Percentiles rank a stretch among this genome's conserved stretches.
These are phyloP conservation scores for Nicotiana benthamiana DNA, from an alignment of 257 asterid genomes.

Conservation along the genomic window DNA sequence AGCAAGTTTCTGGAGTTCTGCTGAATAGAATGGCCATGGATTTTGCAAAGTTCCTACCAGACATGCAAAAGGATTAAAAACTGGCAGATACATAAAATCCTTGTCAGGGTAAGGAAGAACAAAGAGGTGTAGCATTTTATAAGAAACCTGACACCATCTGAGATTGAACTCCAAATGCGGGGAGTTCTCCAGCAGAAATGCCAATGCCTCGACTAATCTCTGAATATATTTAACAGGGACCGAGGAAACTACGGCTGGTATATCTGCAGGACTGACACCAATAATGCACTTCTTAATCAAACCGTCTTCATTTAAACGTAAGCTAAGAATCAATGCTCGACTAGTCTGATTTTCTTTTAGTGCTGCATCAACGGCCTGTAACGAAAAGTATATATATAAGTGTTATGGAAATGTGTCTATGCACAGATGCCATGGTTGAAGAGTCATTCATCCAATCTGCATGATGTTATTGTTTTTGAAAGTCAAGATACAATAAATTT, in stretches of 20 bases:
- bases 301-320: slow-evolving; percentile 83
- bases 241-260: slow-evolving; percentile 73
- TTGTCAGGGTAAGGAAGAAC: background rate
- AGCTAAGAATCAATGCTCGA: slow-evolving; percentile 81
- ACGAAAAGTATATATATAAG: slow-evolving; percentile 5
- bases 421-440: background rate
- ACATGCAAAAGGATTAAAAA: slow-evolving; percentile 5
- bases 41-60: slow-evolving; percentile 66
- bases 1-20: slow-evolving; percentile 69
- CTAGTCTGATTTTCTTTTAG: slow-evolving; percentile 48
- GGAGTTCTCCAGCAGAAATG: slow-evolving; percentile 75
- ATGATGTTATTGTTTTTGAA: background rate
- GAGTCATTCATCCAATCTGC: background rate
- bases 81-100: background rate
- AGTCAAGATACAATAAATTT: background rate
- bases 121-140: background rate
- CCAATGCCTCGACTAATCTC: slow-evolving; percentile 79
- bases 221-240: slow-evolving; percentile 74
- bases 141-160: slow-evolving; percentile 79
- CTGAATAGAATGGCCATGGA: slow-evolving; percentile 71
- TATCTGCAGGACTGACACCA: slow-evolving; percentile 58
- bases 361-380: slow-evolving; percentile 87
- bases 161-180: slow-evolving; percentile 90
- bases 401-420: background rate
- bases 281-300: slow-evolving; percentile 76